Conservation (phyloP, 495 filamentous ascomycete genomes). For the Tuber borchii region DNA sequence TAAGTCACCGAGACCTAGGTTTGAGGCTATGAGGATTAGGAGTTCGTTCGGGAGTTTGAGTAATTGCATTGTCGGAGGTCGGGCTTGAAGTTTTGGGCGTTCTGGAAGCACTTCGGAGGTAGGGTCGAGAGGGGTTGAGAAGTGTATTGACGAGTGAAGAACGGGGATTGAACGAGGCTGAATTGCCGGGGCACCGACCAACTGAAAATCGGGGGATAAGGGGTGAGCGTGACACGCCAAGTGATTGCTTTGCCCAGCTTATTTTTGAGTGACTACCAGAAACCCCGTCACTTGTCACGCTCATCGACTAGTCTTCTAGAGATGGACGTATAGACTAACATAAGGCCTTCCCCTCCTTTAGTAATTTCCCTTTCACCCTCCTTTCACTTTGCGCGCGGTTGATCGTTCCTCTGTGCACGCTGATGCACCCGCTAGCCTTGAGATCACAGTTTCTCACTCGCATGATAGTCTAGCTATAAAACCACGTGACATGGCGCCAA, state of each 20-base stretch:
- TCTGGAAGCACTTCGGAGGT: neutral
- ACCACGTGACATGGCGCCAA: too few species aligned
- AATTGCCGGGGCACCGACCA: neutral
- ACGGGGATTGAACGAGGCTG: neutral
- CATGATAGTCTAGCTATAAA: too few species aligned
- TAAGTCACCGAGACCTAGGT: slow-evolving; percentile 2
- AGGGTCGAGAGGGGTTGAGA: neutral
- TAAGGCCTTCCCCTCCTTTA: neutral
- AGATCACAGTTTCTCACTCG: neutral
- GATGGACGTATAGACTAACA: neutral
- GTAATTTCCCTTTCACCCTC: neutral
- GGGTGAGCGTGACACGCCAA: neutral
- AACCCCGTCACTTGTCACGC: neutral
- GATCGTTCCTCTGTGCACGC: neutral
- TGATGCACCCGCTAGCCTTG: too few species aligned
- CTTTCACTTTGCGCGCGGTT: neutral
- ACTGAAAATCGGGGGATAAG: neutral
- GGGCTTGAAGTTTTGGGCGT: neutral
- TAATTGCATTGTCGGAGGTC: neutral
- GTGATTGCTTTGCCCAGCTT: neutral
- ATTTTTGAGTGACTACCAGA: neutral
- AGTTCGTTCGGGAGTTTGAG: slow-evolving; percentile 15
- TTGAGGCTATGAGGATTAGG: slow-evolving; percentile 6
- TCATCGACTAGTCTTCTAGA: neutral
- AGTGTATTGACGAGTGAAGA: neutral